Evolutionary conservation across 2,329 filamentous ascomycete genomes (phyloP).

Genomic region (Penicillium brevicompactum): DNA sequence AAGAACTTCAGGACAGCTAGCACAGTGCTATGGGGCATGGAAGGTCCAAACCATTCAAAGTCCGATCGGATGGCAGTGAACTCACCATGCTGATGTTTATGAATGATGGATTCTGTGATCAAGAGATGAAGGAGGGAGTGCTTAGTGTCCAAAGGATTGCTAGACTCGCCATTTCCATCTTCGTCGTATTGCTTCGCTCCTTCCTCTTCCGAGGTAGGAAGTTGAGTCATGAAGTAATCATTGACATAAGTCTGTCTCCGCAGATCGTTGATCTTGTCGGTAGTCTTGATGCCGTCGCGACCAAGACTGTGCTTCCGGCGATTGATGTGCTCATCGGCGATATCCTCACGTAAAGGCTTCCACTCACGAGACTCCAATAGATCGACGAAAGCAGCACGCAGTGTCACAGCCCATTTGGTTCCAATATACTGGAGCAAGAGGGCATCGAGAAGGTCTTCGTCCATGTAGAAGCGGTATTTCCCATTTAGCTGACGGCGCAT

Average conservation of each 20-base stretch:
- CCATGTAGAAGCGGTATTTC: conserved; percentile 62
- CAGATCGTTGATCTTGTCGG: conserved; percentile 34
- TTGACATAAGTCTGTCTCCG: conserved; percentile 42
- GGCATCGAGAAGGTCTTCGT: conserved; percentile 60
- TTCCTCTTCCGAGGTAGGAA: conserved; percentile 48
- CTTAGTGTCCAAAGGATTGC: conserved; percentile 52
- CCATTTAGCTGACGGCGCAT: conserved; percentile 59
- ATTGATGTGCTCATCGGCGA: conserved; percentile 42
- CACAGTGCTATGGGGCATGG: conserved; percentile 62
- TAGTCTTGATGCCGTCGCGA: conserved; percentile 1
- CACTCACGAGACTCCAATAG: conserved; percentile 46
- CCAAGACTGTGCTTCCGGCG: conserved; percentile 51
- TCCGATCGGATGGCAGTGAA: conserved; percentile 60
- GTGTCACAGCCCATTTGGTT: conserved; percentile 52
- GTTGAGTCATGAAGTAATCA: conserved; percentile 59
- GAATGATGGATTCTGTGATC: conserved; percentile 58
- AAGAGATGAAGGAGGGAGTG: conserved; percentile 61
- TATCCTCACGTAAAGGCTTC: conserved; percentile 36
- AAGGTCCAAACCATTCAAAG: conserved; percentile 61
- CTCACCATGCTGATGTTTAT: conserved; percentile 50
- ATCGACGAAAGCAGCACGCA: conserved; percentile 46
- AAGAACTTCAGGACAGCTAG: conserved; percentile 61
- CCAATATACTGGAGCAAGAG: conserved; percentile 59
- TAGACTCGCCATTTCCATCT: conserved; percentile 34
- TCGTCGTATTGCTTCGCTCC: conserved; percentile 44